Percentiles rank a stretch among this genome's conserved stretches.
These are phyloP conservation scores for Mariannaea sp. DNA, from an alignment of 2,329 filamentous ascomycete species.

Conservation along the genomic window DNA sequence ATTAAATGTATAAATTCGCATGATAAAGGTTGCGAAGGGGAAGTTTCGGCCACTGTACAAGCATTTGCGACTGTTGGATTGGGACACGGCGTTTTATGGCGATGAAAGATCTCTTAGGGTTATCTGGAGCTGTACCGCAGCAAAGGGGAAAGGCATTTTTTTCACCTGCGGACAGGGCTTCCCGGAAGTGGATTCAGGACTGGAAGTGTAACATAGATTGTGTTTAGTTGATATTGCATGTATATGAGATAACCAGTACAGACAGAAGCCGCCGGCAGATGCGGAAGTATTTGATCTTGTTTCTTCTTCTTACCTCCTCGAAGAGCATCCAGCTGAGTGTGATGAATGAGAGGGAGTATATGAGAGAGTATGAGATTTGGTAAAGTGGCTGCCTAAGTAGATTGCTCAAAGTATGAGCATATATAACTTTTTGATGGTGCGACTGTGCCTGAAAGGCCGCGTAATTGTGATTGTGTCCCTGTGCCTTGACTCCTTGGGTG, in stretches of 20 bases:
- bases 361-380: too few species aligned
- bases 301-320: too few species aligned
- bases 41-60: constrained; percentile 13
- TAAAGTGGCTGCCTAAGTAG: neutral
- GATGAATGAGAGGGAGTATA: too few species aligned
- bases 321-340: too few species aligned
- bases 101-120: constrained; percentile 42
- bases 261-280: too few species aligned
- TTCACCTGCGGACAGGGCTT: constrained; percentile 8
- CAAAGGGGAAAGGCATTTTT: constrained; percentile 13
- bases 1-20: neutral
- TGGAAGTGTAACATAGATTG: constrained; percentile 17
- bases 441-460: constrained; percentile 4
- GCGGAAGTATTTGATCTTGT: too few species aligned
- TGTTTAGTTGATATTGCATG: neutral
- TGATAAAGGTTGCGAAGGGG: constrained; percentile 1
- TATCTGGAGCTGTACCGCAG: constrained; percentile 42
- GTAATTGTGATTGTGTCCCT: too few species aligned
- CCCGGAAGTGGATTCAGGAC: constrained; percentile 10
- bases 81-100: constrained; percentile 43
- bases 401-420: too few species aligned
- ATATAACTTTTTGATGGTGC: constrained; percentile 7
- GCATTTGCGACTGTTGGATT: constrained; percentile 23
- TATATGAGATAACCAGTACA: constrained; percentile 10
- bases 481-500: too few species aligned